Conservation (phyloP, 2,329 filamentous ascomycete species). For the Akanthomyces muscarius region DNA sequence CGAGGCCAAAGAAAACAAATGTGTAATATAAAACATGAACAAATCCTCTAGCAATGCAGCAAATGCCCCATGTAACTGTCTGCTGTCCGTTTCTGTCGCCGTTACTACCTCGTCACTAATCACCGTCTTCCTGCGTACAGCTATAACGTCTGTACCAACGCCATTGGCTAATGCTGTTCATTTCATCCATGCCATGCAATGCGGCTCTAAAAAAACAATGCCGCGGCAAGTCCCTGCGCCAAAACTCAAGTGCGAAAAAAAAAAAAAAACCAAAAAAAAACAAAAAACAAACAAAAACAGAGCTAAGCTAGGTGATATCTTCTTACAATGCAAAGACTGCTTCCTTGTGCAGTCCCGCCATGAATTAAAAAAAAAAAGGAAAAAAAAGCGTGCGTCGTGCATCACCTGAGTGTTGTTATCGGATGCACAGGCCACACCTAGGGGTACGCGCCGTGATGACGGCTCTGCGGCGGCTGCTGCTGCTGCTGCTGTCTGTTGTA, state of each 20-base stretch:
- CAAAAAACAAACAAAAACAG: constrained; percentile 16
- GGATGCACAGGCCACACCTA: constrained; percentile 6
- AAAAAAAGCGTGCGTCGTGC: neutral
- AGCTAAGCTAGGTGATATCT: constrained; percentile 1
- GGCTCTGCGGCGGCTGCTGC: constrained; percentile 18
- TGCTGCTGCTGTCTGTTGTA: constrained; percentile 29
- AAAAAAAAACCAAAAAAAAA: neutral
- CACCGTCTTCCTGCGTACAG: neutral
- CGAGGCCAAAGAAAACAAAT: neutral
- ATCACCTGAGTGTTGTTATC: neutral
- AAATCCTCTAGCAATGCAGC: neutral
- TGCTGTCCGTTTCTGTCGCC: neutral
- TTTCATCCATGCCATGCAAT: constrained; percentile 22
- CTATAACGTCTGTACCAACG: constrained; percentile 14
- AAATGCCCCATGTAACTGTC: neutral
- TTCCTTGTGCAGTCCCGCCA: neutral
- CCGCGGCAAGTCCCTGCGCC: neutral
- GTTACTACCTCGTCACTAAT: neutral
- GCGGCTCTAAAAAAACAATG: constrained; percentile 15
- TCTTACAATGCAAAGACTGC: constrained; percentile 6
- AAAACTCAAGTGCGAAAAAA: neutral
- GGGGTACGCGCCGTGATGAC: constrained; percentile 15
- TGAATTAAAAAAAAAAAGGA: neutral
- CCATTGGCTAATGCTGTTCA: constrained; percentile 17
- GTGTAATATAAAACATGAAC: constrained; percentile 1